Conservation (phyloP, 2,329 filamentous ascomycete species). For the Neopestalotiopsis rosae region DNA sequence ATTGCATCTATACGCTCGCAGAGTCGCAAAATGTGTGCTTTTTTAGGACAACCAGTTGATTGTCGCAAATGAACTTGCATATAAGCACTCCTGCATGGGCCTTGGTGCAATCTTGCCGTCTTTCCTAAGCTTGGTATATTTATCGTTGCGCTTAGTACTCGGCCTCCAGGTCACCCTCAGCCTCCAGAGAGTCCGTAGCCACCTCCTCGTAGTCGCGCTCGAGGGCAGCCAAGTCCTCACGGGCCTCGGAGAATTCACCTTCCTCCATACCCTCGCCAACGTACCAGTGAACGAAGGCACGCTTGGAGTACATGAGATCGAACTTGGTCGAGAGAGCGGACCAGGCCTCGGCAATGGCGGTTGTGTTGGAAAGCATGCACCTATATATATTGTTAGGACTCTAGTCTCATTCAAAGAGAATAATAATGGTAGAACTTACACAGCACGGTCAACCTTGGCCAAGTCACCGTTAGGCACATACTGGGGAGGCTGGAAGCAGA, state of each 20-base stretch:
- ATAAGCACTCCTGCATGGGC: not conserved
- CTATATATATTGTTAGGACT: conserved; percentile 44
- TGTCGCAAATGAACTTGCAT: conserved; percentile 25
- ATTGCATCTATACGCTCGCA: conserved; percentile 25
- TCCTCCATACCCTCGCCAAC: conserved; percentile 99
- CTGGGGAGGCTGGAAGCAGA: conserved; percentile 98
- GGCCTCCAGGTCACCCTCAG: conserved; percentile 82
- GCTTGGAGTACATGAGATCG: conserved; percentile 99
- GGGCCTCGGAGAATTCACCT: conserved; percentile 98
- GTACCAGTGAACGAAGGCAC: conserved; percentile 99
- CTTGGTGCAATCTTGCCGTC: not conserved
- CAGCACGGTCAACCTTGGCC: conserved; percentile 96
- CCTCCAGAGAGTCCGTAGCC: conserved; percentile 89
- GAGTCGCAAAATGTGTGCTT: conserved; percentile 24
- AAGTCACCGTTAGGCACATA: conserved; percentile 96
- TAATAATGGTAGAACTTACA: conserved; percentile 66
- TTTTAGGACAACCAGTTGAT: conserved; percentile 23
- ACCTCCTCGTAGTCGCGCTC: conserved; percentile 99
- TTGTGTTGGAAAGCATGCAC: conserved; percentile 99
- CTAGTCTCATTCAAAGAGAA: not conserved
- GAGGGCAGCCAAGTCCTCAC: conserved; percentile 96
- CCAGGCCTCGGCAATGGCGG: conserved; percentile 98
- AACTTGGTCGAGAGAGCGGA: conserved; percentile 96
- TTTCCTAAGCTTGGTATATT: conserved; percentile 25
- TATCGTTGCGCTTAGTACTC: conserved; percentile 74